phyloP scores from a whole-genome alignment of 345 rosid genomes.

The Populus tremula region DNA sequence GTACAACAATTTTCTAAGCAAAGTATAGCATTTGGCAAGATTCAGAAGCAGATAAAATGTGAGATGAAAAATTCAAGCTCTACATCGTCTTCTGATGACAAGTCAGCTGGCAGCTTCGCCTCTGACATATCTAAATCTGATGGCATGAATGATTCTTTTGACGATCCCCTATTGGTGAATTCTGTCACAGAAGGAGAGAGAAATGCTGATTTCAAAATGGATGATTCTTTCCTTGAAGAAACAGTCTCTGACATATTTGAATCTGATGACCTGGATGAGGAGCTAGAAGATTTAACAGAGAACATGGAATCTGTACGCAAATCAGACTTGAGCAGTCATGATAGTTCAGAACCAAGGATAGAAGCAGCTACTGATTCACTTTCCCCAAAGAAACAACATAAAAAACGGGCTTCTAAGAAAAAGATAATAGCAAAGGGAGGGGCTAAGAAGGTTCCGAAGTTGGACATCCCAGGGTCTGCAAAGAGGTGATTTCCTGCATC shows the following conservation, averaged over 20 bases:
- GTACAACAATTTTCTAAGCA: slow-evolving; percentile 51
- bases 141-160: too few relatives aligned
- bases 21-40: slow-evolving; percentile 61
- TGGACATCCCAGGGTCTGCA: slow-evolving; percentile 56
- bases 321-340: slow-evolving; percentile 14
- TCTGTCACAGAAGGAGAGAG: slow-evolving; percentile 17
- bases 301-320: slow-evolving; percentile 27
- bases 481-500: slow-evolving; percentile 43
- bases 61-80: slow-evolving; percentile 37
- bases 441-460: slow-evolving; percentile 33
- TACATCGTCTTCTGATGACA: slow-evolving; percentile 25
- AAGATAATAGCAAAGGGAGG: slow-evolving; percentile 36
- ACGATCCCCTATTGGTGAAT: slow-evolving; percentile 18
- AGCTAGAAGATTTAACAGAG: slow-evolving; percentile 32
- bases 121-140: neutral
- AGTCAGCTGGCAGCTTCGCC: slow-evolving; percentile 19
- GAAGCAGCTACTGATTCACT: slow-evolving; percentile 12
- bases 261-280: slow-evolving; percentile 28
- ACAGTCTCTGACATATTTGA: slow-evolving; percentile 1
- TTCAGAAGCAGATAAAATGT: slow-evolving; percentile 71
- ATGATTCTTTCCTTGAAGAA: slow-evolving; percentile 26
- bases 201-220: slow-evolving; percentile 11
- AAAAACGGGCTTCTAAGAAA: slow-evolving; percentile 28
- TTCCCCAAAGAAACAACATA: slow-evolving; percentile 18
- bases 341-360: slow-evolving; percentile 1